A percentile compares a stretch with the other conserved stretches of the same genome.
These are phyloP conservation scores for Fonsecaea monophora DNA, from an alignment of 2,329 filamentous ascomycete species.

Conservation along the genomic window DNA sequence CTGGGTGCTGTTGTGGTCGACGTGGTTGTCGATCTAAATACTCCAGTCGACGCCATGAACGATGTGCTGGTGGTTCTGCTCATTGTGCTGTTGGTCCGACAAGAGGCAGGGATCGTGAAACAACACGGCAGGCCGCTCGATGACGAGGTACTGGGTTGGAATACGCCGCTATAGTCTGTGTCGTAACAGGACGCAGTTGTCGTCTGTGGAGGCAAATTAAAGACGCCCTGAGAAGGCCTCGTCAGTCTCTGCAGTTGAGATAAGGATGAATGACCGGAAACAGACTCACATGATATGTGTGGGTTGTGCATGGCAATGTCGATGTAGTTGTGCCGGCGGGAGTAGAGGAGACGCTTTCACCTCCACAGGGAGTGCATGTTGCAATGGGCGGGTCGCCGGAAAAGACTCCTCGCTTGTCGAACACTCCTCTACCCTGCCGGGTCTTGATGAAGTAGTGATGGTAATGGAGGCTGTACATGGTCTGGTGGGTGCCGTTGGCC, in stretches of 20 bases:
- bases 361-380: conserved; percentile 36
- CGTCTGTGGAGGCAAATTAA: conserved; percentile 25
- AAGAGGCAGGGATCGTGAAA: conserved; percentile 34
- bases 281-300: conserved; percentile 30
- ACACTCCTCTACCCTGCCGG: conserved; percentile 30
- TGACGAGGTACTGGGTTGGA: conserved; percentile 22
- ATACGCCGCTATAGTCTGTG: conserved; percentile 33
- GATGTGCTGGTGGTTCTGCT: conserved; percentile 25
- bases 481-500: conserved; percentile 32
- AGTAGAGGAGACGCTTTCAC: conserved; percentile 12
- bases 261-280: not conserved
- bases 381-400: conserved; percentile 33
- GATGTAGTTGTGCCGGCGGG: conserved; percentile 9
- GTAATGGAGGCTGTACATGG: conserved; percentile 36
- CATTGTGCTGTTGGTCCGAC: conserved; percentile 22
- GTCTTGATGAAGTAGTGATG: conserved; percentile 34
- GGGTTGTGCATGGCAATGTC: conserved; percentile 25
- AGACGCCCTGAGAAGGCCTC: conserved; percentile 30
- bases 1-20: conserved; percentile 13
- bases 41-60: conserved; percentile 30
- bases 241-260: not conserved
- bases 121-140: conserved; percentile 35
- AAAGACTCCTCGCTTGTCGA: conserved; percentile 37
- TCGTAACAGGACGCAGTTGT: conserved; percentile 31
- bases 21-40: conserved; percentile 31